Evolutionary conservation across 2,329 filamentous ascomycete species (phyloP).

Genomic region (Amauroascus verrucosus): DNA sequence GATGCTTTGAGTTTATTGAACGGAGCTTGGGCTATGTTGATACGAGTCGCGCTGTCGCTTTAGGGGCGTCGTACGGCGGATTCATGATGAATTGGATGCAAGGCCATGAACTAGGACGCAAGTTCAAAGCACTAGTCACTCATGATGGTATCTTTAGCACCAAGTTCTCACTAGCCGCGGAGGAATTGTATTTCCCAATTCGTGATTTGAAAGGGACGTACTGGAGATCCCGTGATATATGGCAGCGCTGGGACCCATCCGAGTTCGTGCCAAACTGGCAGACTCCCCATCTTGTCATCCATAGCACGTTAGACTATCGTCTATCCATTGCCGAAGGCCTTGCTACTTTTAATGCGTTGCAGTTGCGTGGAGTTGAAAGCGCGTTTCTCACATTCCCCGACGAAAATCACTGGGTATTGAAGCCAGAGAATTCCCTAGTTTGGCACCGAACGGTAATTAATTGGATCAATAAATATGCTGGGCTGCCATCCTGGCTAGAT

Average conservation of each 20-base stretch:
- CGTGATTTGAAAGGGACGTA: slow-evolving; percentile 43
- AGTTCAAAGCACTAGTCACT: slow-evolving; percentile 49
- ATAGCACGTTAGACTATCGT: slow-evolving; percentile 82
- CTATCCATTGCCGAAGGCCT: slow-evolving; percentile 76
- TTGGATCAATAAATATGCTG: slow-evolving; percentile 57
- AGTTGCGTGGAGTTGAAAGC: slow-evolving; percentile 63
- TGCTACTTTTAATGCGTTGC: slow-evolving; percentile 75
- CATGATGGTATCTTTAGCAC: slow-evolving; percentile 43
- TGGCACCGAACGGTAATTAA: slow-evolving; percentile 81
- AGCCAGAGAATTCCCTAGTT: slow-evolving; percentile 78
- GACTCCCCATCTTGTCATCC: slow-evolving; percentile 81
- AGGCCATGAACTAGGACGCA: slow-evolving; percentile 44
- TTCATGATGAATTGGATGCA: slow-evolving; percentile 53
- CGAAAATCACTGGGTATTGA: slow-evolving; percentile 74
- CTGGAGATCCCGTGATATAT: slow-evolving; percentile 43
- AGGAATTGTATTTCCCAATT: slow-evolving; percentile 48
- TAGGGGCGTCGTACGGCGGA: slow-evolving; percentile 48
- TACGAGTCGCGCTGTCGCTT: slow-evolving; percentile 42
- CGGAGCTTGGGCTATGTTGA: slow-evolving; percentile 45
- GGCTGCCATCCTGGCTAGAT: slow-evolving; percentile 19
- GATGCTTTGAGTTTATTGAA: slow-evolving; percentile 44
- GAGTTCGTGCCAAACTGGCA: slow-evolving; percentile 57
- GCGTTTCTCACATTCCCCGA: slow-evolving; percentile 73
- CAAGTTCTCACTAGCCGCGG: slow-evolving; percentile 36
- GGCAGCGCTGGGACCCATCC: slow-evolving; percentile 50